Evolutionary conservation across 2,329 filamentous ascomycete species (phyloP), one percentile per base, ranked within the genome.

Genomic region (Teratosphaeria nubilosa): DNA sequence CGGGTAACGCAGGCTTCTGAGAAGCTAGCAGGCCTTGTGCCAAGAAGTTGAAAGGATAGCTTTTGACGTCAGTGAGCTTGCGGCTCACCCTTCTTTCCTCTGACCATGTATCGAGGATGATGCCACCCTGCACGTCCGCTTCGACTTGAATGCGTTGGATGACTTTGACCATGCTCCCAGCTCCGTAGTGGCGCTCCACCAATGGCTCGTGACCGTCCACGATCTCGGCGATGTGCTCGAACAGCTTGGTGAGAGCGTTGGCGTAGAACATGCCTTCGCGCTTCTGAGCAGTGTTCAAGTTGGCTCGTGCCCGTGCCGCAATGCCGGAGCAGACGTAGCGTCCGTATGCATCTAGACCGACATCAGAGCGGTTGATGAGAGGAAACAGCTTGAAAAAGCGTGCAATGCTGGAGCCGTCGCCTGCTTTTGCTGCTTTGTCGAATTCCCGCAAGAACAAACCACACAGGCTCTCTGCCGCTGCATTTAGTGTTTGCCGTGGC

Each of bases 351-450:
- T 99, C 92, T 58, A 99, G 74, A 0, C 94, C 94, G 7, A 92
- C 88, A 57, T 95, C 89, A 2, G 90, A 86, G 61, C 91, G 83
- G 14, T 88, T 91, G 69, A 99, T 96, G 37, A 99, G 77, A 16
- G 94, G 94, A 68, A 99, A 99, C 41, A 99, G 78, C 77, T 99
- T 99, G 78, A 99, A 99, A 78, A 99, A 99, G 50, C 94, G 81
- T 1, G 94, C 96, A 56, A 99, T 90, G 71, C 88, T 90, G 25
- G 88, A 82, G 3, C 90, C 91, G 67, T 97, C 91, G n/a, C 83
- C 87, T 50, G 94, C 91, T 61, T 83, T 82, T 1, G 91, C 88
- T 0, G 94, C 94, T 73, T 87, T 94, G 68, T 97, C 91, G 66
- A 99, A 99, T 76, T 99, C 94, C 60, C 92, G 82, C 69, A 97